Conservation (phyloP, 202 grass and related monocot genomes). For the Eragrostis tef region DNA sequence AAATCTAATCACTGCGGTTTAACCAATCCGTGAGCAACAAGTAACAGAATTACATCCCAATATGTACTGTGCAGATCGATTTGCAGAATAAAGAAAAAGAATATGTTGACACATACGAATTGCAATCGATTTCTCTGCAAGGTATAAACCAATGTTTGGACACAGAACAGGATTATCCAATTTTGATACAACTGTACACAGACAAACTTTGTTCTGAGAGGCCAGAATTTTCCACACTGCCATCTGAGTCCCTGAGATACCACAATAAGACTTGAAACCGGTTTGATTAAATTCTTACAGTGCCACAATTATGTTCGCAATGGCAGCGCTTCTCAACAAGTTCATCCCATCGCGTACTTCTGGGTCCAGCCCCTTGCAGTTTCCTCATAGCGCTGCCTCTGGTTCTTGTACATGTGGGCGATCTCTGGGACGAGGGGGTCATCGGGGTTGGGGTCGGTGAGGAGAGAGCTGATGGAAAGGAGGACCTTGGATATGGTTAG, state of each 20-base stretch:
- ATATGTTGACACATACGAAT: background rate
- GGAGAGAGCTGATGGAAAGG: slow-evolving; percentile 84
- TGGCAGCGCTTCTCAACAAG: background rate
- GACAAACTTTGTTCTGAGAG: slow-evolving; percentile 22
- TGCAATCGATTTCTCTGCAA: slow-evolving; percentile 1
- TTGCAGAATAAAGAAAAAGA: slow-evolving; percentile 20
- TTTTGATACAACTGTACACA: slow-evolving; percentile 36
- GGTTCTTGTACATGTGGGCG: slow-evolving; percentile 82
- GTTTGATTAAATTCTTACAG: background rate
- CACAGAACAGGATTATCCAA: slow-evolving; percentile 1
- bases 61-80: background rate
- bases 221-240: background rate
- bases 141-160: slow-evolving; percentile 26
- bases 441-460: slow-evolving; percentile 77
- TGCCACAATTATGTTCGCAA: background rate
- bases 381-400: slow-evolving; percentile 69
- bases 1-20: background rate
- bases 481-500: slow-evolving; percentile 89
- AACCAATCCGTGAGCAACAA: background rate
- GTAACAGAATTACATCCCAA: background rate
- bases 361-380: slow-evolving; percentile 82
- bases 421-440: slow-evolving; percentile 88
- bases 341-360: slow-evolving; percentile 79
- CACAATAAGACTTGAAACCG: background rate
- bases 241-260: background rate